Conservation (phyloP, 106 monocot species). For the Phalaenopsis equestris region DNA sequence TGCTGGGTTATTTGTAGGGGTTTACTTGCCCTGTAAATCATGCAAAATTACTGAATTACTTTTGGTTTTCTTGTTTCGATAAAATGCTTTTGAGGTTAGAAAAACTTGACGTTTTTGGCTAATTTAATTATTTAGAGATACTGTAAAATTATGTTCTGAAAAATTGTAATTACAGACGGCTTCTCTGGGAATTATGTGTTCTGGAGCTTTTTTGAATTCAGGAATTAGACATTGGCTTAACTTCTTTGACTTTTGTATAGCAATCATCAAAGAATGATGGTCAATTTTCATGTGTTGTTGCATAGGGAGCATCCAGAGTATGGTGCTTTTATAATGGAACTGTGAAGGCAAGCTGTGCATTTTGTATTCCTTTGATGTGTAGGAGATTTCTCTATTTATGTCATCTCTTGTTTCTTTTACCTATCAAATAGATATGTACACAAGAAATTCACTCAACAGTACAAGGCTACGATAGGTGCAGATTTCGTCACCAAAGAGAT, state of each 20-base stretch:
- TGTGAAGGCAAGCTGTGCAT: not conserved
- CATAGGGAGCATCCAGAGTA: not conserved
- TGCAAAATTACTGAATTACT: not conserved
- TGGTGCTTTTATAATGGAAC: not conserved
- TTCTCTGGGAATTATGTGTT: not conserved
- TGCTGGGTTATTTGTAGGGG: not conserved
- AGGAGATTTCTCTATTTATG: not conserved
- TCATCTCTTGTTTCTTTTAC: constrained; percentile 9
- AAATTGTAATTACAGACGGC: not conserved
- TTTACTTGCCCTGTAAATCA: not conserved
- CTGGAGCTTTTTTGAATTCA: not conserved
- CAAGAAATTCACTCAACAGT: constrained; percentile 85
- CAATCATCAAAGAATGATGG: not conserved
- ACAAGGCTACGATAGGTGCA: constrained; percentile 92
- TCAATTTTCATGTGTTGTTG: not conserved
- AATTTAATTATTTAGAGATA: not conserved
- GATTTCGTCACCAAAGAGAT: constrained; percentile 94
- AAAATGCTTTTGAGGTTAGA: not conserved
- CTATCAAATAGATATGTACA: constrained; percentile 71
- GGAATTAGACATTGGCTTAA: not conserved
- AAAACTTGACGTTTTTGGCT: not conserved
- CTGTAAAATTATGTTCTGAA: not conserved
- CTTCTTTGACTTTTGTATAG: not conserved
- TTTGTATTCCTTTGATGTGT: not conserved
- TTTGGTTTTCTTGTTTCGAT: not conserved